These are phyloP conservation scores for Holtermanniella nyarrowii DNA, from an alignment of 768 basidiomycete species.

Conservation along the genomic window DNA sequence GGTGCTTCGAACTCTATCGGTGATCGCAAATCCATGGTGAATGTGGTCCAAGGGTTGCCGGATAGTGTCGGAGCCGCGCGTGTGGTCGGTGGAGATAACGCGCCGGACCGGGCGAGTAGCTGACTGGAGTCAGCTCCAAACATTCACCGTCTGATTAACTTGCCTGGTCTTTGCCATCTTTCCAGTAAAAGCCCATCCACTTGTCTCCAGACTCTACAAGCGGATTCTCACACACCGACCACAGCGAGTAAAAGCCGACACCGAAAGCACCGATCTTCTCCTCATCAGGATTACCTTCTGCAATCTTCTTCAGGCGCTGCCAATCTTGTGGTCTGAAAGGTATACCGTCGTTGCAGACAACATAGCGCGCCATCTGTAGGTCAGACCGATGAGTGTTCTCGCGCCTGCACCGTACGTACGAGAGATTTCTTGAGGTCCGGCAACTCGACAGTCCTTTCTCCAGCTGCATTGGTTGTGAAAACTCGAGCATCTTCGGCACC, in stretches of 20 bases:
- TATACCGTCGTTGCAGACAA: conserved; percentile 79
- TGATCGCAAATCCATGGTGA: conserved; percentile 80
- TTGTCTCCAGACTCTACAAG: conserved; percentile 50
- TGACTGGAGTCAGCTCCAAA: conserved; percentile 30
- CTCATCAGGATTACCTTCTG: conserved; percentile 88
- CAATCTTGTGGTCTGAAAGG: conserved; percentile 77
- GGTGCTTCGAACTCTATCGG: conserved; percentile 59
- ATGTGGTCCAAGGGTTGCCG: conserved; percentile 63
- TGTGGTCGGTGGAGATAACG: conserved; percentile 39
- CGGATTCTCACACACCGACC: conserved; percentile 37
- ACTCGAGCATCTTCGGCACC: neutral
- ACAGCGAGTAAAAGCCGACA: conserved; percentile 35
- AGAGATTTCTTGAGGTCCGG: conserved; percentile 55
- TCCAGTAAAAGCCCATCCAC: conserved; percentile 97
- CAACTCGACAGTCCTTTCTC: conserved; percentile 35
- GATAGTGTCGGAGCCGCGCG: conserved; percentile 39
- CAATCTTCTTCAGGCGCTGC: conserved; percentile 84
- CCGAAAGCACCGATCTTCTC: conserved; percentile 77
- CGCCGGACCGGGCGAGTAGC: conserved; percentile 74
- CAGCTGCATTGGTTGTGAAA: conserved; percentile 16
- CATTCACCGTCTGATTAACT: conserved; percentile 1
- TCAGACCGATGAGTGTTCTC: neutral
- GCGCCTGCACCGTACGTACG: neutral
- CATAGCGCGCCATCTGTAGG: conserved; percentile 61
- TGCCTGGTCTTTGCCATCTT: conserved; percentile 72